These are phyloP conservation scores for Penicillium simplicissimum DNA, from an alignment of 495 filamentous ascomycete species.

Conservation along the genomic window DNA sequence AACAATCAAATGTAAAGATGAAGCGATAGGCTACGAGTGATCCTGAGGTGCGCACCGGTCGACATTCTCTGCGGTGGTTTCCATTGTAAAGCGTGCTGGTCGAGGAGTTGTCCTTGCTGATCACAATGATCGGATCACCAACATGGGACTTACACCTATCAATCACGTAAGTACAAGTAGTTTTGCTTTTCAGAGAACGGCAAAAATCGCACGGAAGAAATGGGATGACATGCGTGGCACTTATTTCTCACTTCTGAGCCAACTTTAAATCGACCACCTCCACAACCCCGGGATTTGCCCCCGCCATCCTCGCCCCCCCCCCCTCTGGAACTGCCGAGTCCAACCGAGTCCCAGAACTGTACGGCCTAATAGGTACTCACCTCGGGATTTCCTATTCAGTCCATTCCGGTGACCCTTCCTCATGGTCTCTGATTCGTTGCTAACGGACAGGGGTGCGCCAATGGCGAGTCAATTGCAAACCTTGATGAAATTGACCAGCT, in stretches of 20 bases:
- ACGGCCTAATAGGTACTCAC: neutral
- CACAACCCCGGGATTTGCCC: constrained; percentile 7
- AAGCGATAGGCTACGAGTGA: too few relatives aligned
- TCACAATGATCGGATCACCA: too few relatives aligned
- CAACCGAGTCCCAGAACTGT: neutral
- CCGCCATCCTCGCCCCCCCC: neutral
- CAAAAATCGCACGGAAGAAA: neutral
- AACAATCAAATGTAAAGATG: too few relatives aligned
- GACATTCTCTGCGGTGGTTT: too few relatives aligned
- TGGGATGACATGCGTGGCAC: neutral
- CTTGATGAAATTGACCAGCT: neutral
- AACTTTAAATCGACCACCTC: constrained; percentile 11
- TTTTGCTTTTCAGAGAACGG: too few relatives aligned
- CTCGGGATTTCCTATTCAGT: constrained; percentile 5
- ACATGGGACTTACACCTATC: neutral
- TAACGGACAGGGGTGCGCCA: neutral
- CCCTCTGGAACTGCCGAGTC: neutral
- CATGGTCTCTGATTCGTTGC: neutral
- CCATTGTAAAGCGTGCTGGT: too few relatives aligned
- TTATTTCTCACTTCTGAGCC: neutral
- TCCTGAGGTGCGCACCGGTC: neutral
- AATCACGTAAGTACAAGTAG: neutral
- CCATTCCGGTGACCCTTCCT: neutral
- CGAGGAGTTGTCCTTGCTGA: too few relatives aligned
- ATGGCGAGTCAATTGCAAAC: neutral